Evolutionary conservation across 495 filamentous ascomycete species (phyloP), one percentile per base, ranked within the genome.

Genomic region (Platismatia glauca): DNA sequence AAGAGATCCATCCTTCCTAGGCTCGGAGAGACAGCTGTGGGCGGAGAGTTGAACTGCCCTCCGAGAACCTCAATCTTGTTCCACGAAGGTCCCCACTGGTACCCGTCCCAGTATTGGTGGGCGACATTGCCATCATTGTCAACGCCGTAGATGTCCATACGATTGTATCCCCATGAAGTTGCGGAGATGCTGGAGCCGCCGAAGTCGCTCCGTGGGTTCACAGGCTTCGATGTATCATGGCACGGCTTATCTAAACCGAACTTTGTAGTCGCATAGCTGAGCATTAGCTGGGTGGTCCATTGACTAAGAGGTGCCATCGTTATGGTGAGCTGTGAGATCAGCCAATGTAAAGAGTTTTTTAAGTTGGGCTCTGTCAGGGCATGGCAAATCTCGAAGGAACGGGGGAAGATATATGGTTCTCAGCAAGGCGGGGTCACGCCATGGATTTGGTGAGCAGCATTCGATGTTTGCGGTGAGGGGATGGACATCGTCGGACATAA

Each of bases 71-170:
- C 66, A 20, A 65, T 52, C 4, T 22, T 3, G 5, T 59, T 29
- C 3, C 55, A 48, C 9, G 55, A 27, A 7, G 64, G 64, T 8
- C 41, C 31, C 69, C 69, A 68, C 12, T 61, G 38, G 29, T 60
- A 60, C 7, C 67, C 67, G 18, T 69, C 64, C 57, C 61, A 69
- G 38, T 66, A 66, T 20, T 64, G 59, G 31, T 66, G 64, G 6
- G 8, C 29, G 29, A 66, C 31, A 29, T 55, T 64, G n/a, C 61
- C 61, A 15, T 58, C 57, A 9, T 72, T 53, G 9, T 71, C 66
- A 13, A 67, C 31, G 12, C 69, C 74, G 65, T 75, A 76, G 38
- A 71, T 59, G 46, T 76, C 73, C 46, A 73, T 57, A 0, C 70
- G 69, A 35, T 67, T 66, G 13, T 50, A 37, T 0, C 66, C 69